phyloP scores from a whole-genome alignment of 345 rosid species.

The Trapa incisa region DNA sequence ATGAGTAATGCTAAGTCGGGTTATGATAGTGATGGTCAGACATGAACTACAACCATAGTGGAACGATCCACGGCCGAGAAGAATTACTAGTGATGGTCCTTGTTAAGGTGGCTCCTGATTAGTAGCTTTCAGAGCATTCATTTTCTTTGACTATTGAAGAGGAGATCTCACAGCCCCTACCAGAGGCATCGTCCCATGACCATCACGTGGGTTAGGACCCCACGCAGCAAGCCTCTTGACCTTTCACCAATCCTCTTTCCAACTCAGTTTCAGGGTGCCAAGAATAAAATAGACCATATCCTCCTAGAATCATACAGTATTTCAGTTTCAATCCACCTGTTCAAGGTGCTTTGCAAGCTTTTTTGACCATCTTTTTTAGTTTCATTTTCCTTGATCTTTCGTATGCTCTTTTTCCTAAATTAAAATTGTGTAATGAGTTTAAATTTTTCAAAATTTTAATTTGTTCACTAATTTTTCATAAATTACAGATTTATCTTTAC shows the following conservation, averaged over 20 bases:
- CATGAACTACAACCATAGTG: not conserved
- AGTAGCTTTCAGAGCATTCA: conserved; percentile 1
- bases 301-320: too few relatives aligned
- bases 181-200: conserved; percentile 25
- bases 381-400: too few relatives aligned
- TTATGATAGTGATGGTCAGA: not conserved
- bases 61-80: not conserved
- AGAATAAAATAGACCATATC: too few relatives aligned
- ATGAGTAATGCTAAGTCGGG: not conserved
- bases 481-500: too few relatives aligned
- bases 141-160: not conserved
- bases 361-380: too few relatives aligned
- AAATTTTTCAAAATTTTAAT: too few relatives aligned
- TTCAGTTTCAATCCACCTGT: too few relatives aligned
- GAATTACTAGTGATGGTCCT: not conserved
- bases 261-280: too few relatives aligned
- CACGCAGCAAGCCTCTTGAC: conserved; percentile 1
- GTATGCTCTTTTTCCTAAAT: too few relatives aligned
- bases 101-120: conserved; percentile 2
- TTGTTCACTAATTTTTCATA: too few relatives aligned
- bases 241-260: not conserved
- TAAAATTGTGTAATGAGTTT: too few relatives aligned
- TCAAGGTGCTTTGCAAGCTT: too few relatives aligned
- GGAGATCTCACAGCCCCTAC: conserved; percentile 1
- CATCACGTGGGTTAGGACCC: conserved; percentile 41